A percentile compares a stretch with the other conserved stretches of the same genome.
Evolutionary conservation across 345 rosid genomes (phyloP).

Genomic region (Citrus glauca): DNA sequence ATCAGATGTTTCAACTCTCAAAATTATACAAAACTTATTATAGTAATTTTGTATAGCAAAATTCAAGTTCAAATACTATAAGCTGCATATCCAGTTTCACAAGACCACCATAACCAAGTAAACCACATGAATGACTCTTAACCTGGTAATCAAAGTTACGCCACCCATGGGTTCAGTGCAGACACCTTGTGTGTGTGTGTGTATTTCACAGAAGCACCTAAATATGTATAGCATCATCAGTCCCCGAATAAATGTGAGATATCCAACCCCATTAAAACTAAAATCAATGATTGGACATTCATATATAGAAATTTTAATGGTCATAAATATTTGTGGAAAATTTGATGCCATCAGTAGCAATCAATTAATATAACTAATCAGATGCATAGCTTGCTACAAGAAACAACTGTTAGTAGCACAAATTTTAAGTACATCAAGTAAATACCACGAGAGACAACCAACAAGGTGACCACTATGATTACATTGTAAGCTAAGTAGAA

Average conservation of each 20-base stretch:
- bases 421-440: not conserved
- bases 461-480: not conserved
- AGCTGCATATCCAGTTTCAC: not conserved
- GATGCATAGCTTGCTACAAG: not conserved
- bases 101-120: not conserved
- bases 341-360: not conserved
- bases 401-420: not conserved
- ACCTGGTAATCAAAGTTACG: not conserved
- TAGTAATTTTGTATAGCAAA: not conserved
- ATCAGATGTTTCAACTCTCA: not conserved
- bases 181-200: too few species aligned
- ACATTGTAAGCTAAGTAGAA: not conserved
- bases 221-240: not conserved
- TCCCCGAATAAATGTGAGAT: not conserved
- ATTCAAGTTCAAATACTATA: not conserved
- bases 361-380: not conserved
- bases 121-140: not conserved
- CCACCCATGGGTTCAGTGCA: not conserved
- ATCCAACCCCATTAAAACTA: not conserved
- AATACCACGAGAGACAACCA: not conserved
- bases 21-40: not conserved
- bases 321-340: not conserved
- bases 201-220: too few species aligned
- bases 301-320: not conserved
- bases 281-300: not conserved